Base-by-base conservation (phyloP, 2,329 filamentous ascomycete species). In the Monosporascus sp. region DNA sequence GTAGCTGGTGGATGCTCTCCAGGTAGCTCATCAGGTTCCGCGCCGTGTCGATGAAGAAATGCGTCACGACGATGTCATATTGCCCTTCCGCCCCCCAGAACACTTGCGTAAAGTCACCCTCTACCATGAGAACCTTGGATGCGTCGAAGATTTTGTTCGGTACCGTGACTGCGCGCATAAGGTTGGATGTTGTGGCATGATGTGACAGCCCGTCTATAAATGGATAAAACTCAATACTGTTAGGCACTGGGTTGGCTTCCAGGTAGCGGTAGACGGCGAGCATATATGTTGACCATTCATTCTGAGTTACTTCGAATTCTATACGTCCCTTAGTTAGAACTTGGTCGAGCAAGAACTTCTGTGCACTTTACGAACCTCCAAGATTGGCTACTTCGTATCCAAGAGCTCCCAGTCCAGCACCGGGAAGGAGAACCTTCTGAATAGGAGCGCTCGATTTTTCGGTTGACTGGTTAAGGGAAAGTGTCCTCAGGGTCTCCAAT, bases 11-110 rank as follows among this genome's bases (percentile, higher is more conserved):
- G 44, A 83, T 83, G 0, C 74, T 81, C 37, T 83, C 78, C 6
- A 84, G 69, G 55, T 84, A 84, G 0, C 61, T 67, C 62, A 82
- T 71, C 1, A 83, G 63, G 51, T 84, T 84, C 0, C 79, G 73
- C 0, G 81, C 81, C 0, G 81, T 84, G 60, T 84, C 81, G 57
- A 84, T 83, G 66, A 84, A 84, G 66, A 83, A 84, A 44, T 82
- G 74, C 0, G 81, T 83, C 0, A 82, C 64, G 0, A 84, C 65
- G 1, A 74, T 69, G 51, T 84, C 80, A 61, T 73, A 83, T 4
- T 59, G 49, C 0, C 56, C 49, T 7, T 59, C 49, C 1, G 64
- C 40, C 3, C 61, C 53, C 43, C 48, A 45, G 55, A 76, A 76
- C 2, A 59, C 67, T 0, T 73, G 75, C 0, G 75, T 79, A 56